These are phyloP conservation scores for Curvularia spicifera DNA, from an alignment of 2,329 filamentous ascomycete genomes.

Conservation along the genomic window DNA sequence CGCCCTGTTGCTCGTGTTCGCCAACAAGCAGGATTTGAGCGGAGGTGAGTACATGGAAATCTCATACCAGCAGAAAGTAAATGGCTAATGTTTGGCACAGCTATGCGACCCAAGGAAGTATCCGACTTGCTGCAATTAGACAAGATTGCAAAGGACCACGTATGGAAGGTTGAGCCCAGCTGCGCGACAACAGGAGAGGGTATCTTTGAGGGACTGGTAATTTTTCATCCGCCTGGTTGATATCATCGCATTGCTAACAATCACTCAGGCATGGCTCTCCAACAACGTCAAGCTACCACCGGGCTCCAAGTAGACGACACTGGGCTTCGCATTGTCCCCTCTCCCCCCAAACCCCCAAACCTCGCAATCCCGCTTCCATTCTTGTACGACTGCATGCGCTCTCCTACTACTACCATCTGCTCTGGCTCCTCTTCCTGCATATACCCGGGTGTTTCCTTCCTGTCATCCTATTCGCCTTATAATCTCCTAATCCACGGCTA, in stretches of 20 bases:
- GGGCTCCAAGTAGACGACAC: constrained; percentile 42
- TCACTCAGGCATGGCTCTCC: constrained; percentile 54
- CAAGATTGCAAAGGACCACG: constrained; percentile 59
- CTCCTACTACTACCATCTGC: constrained; percentile 10
- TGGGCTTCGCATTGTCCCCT: neutral
- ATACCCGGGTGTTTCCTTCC: constrained; percentile 44
- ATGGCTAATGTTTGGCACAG: constrained; percentile 37
- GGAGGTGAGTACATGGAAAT: constrained; percentile 65
- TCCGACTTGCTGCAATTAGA: constrained; percentile 57
- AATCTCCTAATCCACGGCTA: constrained; percentile 10
- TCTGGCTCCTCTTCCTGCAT: constrained; percentile 41
- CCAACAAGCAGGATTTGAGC: constrained; percentile 99
- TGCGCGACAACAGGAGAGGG: constrained; percentile 61
- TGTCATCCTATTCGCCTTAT: constrained; percentile 12
- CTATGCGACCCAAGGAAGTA: constrained; percentile 59
- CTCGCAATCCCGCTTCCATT: neutral
- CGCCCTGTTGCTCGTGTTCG: constrained; percentile 94
- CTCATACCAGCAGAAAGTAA: neutral
- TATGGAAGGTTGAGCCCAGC: constrained; percentile 62
- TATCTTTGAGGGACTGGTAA: constrained; percentile 59
- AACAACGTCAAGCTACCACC: constrained; percentile 58
- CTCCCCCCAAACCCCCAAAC: neutral
- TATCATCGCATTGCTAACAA: constrained; percentile 21
- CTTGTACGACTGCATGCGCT: constrained; percentile 44
- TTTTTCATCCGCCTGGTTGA: constrained; percentile 8